Conservation (phyloP, 2,329 filamentous ascomycete species). For the Nemania serpens region DNA sequence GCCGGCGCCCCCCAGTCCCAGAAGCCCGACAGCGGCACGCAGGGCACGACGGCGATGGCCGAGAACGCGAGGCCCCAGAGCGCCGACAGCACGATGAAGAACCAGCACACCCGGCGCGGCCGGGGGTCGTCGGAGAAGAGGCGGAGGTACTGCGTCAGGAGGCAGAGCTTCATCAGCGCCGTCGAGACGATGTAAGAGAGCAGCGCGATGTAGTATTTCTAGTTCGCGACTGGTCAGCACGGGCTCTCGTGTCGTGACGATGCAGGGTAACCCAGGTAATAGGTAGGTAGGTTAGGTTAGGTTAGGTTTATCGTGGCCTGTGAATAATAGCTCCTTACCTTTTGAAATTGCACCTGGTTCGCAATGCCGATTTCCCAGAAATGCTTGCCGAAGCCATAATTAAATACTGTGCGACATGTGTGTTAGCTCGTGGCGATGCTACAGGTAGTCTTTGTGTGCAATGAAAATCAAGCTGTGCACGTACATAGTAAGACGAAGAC, state of each 20-base stretch:
- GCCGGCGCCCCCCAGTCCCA: conserved; percentile 35
- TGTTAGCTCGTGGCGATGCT: conserved; percentile 16
- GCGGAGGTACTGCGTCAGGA: conserved; percentile 46
- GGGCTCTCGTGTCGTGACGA: background rate
- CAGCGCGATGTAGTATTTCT: conserved; percentile 44
- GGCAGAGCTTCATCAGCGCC: conserved; percentile 45
- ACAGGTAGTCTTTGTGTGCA: background rate
- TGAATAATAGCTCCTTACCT: conserved; percentile 22
- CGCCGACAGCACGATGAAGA: conserved; percentile 33
- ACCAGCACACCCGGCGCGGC: conserved; percentile 33
- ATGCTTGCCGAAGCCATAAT: conserved; percentile 40
- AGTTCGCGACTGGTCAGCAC: conserved; percentile 13
- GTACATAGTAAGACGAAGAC: conserved; percentile 23
- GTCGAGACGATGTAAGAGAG: conserved; percentile 42
- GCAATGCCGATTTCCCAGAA: conserved; percentile 28
- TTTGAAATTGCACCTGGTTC: conserved; percentile 33
- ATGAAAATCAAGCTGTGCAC: conserved; percentile 6
- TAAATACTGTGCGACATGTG: conserved; percentile 14
- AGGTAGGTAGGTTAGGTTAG: too few relatives aligned
- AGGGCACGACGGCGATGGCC: conserved; percentile 40
- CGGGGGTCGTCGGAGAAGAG: conserved; percentile 37
- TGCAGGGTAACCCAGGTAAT: too few relatives aligned
- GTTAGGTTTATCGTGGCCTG: background rate
- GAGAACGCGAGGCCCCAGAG: conserved; percentile 41
- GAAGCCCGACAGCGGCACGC: conserved; percentile 40